Evolutionary conservation across 2,329 filamentous ascomycete species (phyloP).

Genomic region (Claviceps citrina): DNA sequence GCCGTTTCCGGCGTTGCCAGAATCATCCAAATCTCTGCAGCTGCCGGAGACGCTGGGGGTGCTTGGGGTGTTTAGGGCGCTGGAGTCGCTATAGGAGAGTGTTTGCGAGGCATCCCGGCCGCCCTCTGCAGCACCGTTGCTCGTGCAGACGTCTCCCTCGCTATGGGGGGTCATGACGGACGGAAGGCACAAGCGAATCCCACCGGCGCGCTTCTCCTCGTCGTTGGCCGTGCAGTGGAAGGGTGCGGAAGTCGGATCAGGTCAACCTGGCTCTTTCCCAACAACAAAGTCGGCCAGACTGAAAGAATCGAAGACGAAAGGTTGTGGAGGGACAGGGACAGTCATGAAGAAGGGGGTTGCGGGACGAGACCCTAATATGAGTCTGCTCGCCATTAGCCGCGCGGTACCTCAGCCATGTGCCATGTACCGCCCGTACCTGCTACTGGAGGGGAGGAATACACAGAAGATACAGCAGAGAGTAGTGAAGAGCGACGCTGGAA

Average conservation of each 20-base stretch:
- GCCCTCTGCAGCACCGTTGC: slow-evolving; percentile 11
- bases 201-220: not conserved
- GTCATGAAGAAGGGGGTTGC: not conserved
- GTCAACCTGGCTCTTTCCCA: too few relatives aligned
- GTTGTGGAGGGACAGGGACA: not conserved
- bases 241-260: too few relatives aligned
- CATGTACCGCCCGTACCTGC: too few relatives aligned
- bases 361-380: slow-evolving; percentile 2
- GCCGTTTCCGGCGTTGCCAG: slow-evolving; percentile 7
- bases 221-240: not conserved
- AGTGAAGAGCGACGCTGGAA: too few relatives aligned
- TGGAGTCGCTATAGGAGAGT: not conserved
- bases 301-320: not conserved
- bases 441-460: too few relatives aligned
- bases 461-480: too few relatives aligned
- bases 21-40: not conserved
- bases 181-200: not conserved
- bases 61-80: slow-evolving; percentile 1
- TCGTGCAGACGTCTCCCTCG: slow-evolving; percentile 15
- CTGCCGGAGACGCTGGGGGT: not conserved
- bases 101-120: slow-evolving; percentile 6
- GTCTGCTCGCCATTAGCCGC: not conserved
- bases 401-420: not conserved
- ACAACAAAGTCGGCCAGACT: too few relatives aligned
- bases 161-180: slow-evolving; percentile 21